Conservation (phyloP, 352 stramenopile genomes). For the Pythium oligandrum region DNA sequence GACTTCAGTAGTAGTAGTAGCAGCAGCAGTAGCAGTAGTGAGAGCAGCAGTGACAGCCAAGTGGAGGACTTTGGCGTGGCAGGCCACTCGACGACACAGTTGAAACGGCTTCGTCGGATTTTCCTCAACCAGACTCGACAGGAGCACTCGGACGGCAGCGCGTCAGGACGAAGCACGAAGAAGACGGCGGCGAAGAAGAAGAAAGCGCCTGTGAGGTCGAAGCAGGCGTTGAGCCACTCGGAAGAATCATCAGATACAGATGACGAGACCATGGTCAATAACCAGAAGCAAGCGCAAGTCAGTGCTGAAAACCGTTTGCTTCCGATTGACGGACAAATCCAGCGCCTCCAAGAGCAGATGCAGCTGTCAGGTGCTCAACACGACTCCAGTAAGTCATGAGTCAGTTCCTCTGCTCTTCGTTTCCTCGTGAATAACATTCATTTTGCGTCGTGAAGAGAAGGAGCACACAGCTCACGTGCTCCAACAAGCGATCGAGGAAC, state of each 20-base stretch:
- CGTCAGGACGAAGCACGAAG: slow-evolving; percentile 1
- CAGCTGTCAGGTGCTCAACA: slow-evolving; percentile 36
- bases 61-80: too few relatives aligned
- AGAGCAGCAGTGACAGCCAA: too few relatives aligned
- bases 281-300: too few relatives aligned
- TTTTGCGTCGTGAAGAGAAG: too few relatives aligned
- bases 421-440: too few relatives aligned
- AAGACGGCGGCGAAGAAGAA: neutral
- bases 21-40: slow-evolving; percentile 5
- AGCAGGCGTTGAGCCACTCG: too few relatives aligned
- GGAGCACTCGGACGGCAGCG: too few relatives aligned
- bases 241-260: too few relatives aligned
- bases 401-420: too few relatives aligned
- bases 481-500: slow-evolving; percentile 48
- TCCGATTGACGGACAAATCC: slow-evolving; percentile 44
- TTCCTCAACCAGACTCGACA: slow-evolving; percentile 50
- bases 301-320: too few relatives aligned
- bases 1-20: slow-evolving; percentile 5
- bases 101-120: slow-evolving; percentile 57
- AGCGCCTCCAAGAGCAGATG: slow-evolving; percentile 41
- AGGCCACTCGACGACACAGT: slow-evolving; percentile 21
- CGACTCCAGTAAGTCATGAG: slow-evolving; percentile 29
- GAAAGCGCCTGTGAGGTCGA: neutral
- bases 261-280: too few relatives aligned
- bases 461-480: slow-evolving; percentile 29